Evolutionary conservation across 2,329 filamentous ascomycete species (phyloP).

Genomic region (Colletotrichum viniferum): DNA sequence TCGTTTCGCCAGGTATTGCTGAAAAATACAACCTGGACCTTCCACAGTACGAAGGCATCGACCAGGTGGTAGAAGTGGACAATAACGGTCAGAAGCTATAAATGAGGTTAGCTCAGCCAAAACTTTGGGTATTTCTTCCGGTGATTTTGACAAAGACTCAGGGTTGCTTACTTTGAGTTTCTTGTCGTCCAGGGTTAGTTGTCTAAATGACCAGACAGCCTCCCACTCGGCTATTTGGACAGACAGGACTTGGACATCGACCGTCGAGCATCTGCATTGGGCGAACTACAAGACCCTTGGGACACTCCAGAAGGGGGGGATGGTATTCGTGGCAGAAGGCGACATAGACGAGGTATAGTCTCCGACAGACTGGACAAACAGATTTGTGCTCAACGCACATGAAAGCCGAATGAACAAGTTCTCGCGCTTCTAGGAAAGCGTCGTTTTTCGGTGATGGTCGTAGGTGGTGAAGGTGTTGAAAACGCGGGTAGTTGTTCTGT

Average conservation of each 20-base stretch:
- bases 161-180: not conserved
- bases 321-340: conserved; percentile 58
- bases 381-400: conserved; percentile 65
- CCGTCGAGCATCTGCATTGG: conserved; percentile 55
- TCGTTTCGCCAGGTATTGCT: conserved; percentile 78
- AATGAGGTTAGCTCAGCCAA: conserved; percentile 22
- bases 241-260: conserved; percentile 62
- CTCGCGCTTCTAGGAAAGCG: not conserved
- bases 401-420: conserved; percentile 39
- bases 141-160: conserved; percentile 24
- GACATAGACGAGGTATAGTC: conserved; percentile 63
- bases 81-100: conserved; percentile 57
- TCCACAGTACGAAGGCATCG: conserved; percentile 81
- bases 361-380: conserved; percentile 64
- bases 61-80: conserved; percentile 84
- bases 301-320: conserved; percentile 53
- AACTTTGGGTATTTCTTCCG: not conserved
- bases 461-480: not conserved
- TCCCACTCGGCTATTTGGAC: conserved; percentile 61
- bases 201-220: conserved; percentile 58
- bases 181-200: not conserved
- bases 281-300: conserved; percentile 42
- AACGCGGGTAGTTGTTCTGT: not conserved
- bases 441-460: not conserved
- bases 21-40: conserved; percentile 86